Evolutionary conservation across 352 stramenopile species (phyloP).

Genomic region (Globisporangium yorkense): DNA sequence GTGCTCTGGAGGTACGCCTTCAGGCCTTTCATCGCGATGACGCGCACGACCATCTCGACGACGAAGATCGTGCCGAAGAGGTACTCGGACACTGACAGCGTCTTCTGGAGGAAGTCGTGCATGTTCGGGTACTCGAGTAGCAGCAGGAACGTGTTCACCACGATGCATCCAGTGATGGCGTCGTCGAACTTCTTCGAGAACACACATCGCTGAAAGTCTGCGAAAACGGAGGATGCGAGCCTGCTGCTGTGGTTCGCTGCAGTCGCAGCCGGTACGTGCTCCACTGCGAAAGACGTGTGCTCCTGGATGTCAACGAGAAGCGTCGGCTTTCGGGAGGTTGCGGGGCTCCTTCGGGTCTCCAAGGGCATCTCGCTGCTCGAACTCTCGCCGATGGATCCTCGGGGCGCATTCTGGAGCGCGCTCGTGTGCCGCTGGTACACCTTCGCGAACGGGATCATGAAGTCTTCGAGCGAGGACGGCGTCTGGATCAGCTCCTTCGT

Average conservation of each 20-base stretch:
- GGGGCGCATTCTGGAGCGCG: conserved; percentile 3
- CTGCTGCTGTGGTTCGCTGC: neutral
- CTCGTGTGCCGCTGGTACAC: conserved; percentile 14
- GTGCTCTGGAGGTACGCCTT: conserved; percentile 44
- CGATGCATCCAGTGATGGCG: conserved; percentile 60
- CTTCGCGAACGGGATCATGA: conserved; percentile 27
- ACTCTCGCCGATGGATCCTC: conserved; percentile 4
- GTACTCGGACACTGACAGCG: conserved; percentile 61
- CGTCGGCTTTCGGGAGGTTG: conserved; percentile 6
- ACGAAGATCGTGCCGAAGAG: conserved; percentile 62
- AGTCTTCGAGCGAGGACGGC: conserved; percentile 25
- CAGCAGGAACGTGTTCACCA: conserved; percentile 59
- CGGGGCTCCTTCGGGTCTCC: neutral
- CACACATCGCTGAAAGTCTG: conserved; percentile 40
- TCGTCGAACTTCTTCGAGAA: conserved; percentile 74
- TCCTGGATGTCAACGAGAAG: conserved; percentile 17
- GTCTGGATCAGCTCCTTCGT: conserved; percentile 56
- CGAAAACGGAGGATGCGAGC: neutral
- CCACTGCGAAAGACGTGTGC: conserved; percentile 9
- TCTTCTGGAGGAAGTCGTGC: conserved; percentile 18
- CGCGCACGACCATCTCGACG: conserved; percentile 52
- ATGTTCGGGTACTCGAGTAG: conserved; percentile 68
- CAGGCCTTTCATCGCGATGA: conserved; percentile 50
- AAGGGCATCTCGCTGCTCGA: conserved; percentile 6
- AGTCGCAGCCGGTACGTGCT: conserved; percentile 8